phyloP scores from a whole-genome alignment of 1,284 basidiomycete species.

The Fomitopsis pinicola region DNA sequence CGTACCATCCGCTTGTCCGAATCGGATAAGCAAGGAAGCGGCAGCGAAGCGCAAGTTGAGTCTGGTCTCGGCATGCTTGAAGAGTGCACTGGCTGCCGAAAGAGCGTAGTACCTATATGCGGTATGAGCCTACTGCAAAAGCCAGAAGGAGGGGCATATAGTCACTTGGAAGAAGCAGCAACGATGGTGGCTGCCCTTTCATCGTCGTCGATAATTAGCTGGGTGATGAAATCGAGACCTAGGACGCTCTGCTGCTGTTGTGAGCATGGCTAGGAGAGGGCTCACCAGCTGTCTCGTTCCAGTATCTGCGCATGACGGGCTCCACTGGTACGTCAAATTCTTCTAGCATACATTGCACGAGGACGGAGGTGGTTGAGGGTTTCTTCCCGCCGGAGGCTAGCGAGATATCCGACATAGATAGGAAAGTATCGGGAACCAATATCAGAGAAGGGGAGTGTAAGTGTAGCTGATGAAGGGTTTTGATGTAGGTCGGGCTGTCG shows the following conservation, averaged over 20 bases:
- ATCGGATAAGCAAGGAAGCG: slow-evolving; percentile 75
- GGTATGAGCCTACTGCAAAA: background rate
- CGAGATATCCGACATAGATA: slow-evolving; percentile 48
- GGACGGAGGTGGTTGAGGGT: slow-evolving; percentile 45
- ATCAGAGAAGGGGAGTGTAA: slow-evolving; percentile 69
- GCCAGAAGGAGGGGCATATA: slow-evolving; percentile 24
- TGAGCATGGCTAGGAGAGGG: background rate
- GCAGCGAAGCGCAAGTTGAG: slow-evolving; percentile 68
- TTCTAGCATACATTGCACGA: slow-evolving; percentile 72
- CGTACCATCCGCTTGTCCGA: slow-evolving; percentile 78
- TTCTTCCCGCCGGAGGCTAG: slow-evolving; percentile 42
- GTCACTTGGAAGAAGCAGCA: slow-evolving; percentile 72
- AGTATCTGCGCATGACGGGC: slow-evolving; percentile 70
- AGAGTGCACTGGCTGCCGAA: slow-evolving; percentile 79
- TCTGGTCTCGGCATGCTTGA: slow-evolving; percentile 72
- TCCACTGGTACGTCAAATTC: slow-evolving; percentile 71
- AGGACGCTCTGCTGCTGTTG: slow-evolving; percentile 3
- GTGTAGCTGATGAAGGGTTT: slow-evolving; percentile 83
- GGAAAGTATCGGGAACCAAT: slow-evolving; percentile 76
- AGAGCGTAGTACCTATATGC: slow-evolving; percentile 77
- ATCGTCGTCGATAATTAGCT: slow-evolving; percentile 73
- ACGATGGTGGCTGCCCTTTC: slow-evolving; percentile 73
- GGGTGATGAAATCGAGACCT: slow-evolving; percentile 78
- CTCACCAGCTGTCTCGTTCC: slow-evolving; percentile 76
- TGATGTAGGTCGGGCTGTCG: slow-evolving; percentile 82